These are phyloP conservation scores for barley (Hordeum vulgare) DNA, from an alignment of 176 grass and related monocot genomes.

Conservation along the genomic window MorexV3_pseudomolecules_assembly NC_058519.1:562853633-562854132, in stretches of 20 bases:
- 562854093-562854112: constrained; percentile 5
- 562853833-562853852: neutral
- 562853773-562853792: neutral
- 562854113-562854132: neutral
- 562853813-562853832: neutral
- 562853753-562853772: constrained; percentile 1
- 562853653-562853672: constrained; percentile 48
- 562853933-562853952: constrained; percentile 12
- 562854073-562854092: too few relatives aligned
- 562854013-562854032: constrained; percentile 18
- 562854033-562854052: neutral
- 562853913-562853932: neutral
- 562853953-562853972: neutral
- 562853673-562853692: constrained; percentile 33
- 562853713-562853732: constrained; percentile 54
- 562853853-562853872: neutral
- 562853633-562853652: constrained; percentile 40
- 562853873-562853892: neutral
- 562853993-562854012: neutral
- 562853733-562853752: constrained; percentile 16
- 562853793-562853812: neutral
- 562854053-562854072: neutral
- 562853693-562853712: constrained; percentile 14
- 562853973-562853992: neutral
- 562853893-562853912: neutral